Evolutionary conservation across 179 eudicot genomes (phyloP), one percentile per base, ranked within the genome.

Genomic region (Monotropa hypopitys): DNA sequence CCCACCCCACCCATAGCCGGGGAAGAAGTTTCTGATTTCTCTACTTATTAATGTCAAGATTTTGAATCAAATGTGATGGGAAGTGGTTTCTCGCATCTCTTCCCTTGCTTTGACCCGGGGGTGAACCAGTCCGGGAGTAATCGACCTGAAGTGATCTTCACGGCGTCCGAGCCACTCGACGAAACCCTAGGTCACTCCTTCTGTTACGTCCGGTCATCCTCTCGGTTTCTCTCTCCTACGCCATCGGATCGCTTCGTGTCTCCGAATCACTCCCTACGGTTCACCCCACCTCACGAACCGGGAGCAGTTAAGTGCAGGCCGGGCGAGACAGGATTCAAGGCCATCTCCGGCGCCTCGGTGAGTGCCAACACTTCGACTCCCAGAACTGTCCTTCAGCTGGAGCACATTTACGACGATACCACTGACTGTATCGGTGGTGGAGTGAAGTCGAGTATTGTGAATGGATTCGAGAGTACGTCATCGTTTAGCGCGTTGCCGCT

Each of bases 111-210:
- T 71, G 88, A 84, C 75, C 92, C 92, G 77, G 85, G 82, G 57
- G 80, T 78, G 69, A 42, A 81, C 81, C 82, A 81, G 80, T 32
- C 72, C 35, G 63, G n/a, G 26, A 9, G 20, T 54, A 49, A 72
- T 72, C 67, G 79, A 38, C 77, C 82, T 76, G 85, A 86, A 50
- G 78, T 75, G 46, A 77, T 87, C 61, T 88, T 88, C 83, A 23
- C 84, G 7, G 59, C 88, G 7, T 80, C 81, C 5, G 88, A 87
- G 33, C 88, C 87, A 1, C 77, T 89, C 0, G 97, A 94, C 81
- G 99, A 93, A 85, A 88, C 98, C 89, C 89, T 95, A 74, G 99
- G 99, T 7, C 99, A 95, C 78, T 95, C 99, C 61, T 95, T 95
- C 75, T 90, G 98, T 68, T 95, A 95, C 89, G 93, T 91, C 30